phyloP scores from a whole-genome alignment of 139 green algal genomes.

The Tetraselmis chui region DNA sequence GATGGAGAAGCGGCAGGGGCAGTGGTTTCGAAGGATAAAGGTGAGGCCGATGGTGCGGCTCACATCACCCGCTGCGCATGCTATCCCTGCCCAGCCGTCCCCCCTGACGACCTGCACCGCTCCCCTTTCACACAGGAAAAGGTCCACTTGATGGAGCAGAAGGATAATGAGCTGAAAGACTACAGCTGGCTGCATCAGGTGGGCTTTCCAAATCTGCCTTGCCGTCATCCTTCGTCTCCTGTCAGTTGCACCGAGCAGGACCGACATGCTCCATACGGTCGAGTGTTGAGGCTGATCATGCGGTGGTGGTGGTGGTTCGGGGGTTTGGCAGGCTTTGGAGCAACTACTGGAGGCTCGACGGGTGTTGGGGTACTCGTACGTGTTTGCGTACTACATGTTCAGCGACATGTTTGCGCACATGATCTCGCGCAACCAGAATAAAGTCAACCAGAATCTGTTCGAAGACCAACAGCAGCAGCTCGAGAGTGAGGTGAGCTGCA shows the following conservation, averaged over 20 bases:
- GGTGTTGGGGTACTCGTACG: constrained; percentile 73
- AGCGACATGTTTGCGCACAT: constrained; percentile 61
- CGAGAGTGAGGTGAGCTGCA: constrained; percentile 49
- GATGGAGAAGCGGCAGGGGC: neutral
- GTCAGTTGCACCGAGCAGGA: too few relatives aligned
- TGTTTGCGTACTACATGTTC: constrained; percentile 87
- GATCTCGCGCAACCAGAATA: constrained; percentile 56
- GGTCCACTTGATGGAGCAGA: constrained; percentile 31
- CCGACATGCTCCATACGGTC: too few relatives aligned
- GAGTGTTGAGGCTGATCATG: too few relatives aligned
- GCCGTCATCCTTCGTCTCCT: too few relatives aligned
- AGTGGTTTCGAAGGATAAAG: neutral
- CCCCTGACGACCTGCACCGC: too few relatives aligned
- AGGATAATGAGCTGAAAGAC: constrained; percentile 27
- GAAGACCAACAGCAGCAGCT: constrained; percentile 81
- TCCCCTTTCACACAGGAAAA: constrained; percentile 46
- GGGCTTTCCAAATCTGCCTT: neutral
- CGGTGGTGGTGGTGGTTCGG: too few relatives aligned
- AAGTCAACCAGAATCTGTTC: constrained; percentile 78
- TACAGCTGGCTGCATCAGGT: constrained; percentile 39
- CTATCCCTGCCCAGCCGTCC: too few relatives aligned
- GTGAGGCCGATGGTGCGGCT: too few relatives aligned
- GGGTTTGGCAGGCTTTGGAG: neutral
- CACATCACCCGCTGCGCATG: too few relatives aligned
- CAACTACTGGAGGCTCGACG: constrained; percentile 30